A percentile compares a stretch with the other conserved stretches of the same genome.
phyloP scores from a whole-genome alignment of 768 basidiomycete genomes.

The Asterophora lycoperdoides region DNA sequence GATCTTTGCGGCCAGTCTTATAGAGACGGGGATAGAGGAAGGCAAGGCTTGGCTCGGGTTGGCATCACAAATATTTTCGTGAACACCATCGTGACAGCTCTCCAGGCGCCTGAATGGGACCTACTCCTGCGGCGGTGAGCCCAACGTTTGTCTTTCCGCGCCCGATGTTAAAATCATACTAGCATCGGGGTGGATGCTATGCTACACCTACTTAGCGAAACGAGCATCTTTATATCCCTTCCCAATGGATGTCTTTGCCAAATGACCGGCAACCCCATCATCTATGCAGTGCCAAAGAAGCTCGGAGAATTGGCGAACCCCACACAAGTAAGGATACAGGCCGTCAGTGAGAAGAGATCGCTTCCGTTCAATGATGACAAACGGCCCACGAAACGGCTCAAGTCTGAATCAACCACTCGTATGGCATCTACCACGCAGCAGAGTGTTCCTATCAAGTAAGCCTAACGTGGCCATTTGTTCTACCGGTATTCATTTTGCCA shows the following conservation, averaged over 20 bases:
- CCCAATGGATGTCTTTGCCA: conserved; percentile 86
- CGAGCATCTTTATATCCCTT: conserved; percentile 70
- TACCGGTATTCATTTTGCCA: conserved; percentile 19
- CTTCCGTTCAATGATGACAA: conserved; percentile 11
- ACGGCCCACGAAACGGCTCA: conserved; percentile 28
- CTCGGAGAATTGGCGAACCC: not conserved
- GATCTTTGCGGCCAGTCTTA: conserved; percentile 22
- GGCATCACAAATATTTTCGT: conserved; percentile 58
- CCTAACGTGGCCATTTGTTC: not conserved
- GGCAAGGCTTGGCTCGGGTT: conserved; percentile 33
- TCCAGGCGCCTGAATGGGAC: conserved; percentile 67
- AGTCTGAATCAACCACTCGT: conserved; percentile 9
- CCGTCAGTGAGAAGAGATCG: conserved; percentile 10
- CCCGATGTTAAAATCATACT: not conserved
- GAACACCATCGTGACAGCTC: conserved; percentile 69
- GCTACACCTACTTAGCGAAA: conserved; percentile 71
- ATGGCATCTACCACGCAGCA: not conserved
- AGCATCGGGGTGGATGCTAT: conserved; percentile 79
- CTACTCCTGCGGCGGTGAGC: conserved; percentile 55
- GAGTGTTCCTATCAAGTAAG: not conserved
- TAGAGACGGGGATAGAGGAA: conserved; percentile 34
- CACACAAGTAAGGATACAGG: not conserved
- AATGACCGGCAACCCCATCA: conserved; percentile 68
- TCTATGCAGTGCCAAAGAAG: conserved; percentile 21
- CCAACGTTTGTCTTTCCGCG: not conserved